A percentile compares a stretch with the other conserved stretches of the same genome.
Conservation (phyloP, 129 eudicot genomes). For the Glebionis coronaria region DNA sequence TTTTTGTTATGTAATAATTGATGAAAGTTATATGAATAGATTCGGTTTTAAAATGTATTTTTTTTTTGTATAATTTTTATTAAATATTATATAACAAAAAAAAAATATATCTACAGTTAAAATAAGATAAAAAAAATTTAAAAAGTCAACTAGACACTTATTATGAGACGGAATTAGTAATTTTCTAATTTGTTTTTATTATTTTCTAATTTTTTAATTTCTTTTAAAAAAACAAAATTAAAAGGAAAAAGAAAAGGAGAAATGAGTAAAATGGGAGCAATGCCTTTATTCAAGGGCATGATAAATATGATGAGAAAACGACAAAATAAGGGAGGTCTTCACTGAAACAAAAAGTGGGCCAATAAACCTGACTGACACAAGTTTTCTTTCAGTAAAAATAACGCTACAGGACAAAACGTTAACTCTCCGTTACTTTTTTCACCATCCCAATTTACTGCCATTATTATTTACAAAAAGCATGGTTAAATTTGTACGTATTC, state of each 20-base stretch:
- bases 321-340: conserved; percentile 18
- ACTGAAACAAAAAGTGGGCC: conserved; percentile 13
- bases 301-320: conserved; percentile 24
- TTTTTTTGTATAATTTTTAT: too few species aligned
- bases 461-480: not conserved
- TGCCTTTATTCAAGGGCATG: conserved; percentile 14
- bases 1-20: too few species aligned
- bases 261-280: conserved; percentile 6
- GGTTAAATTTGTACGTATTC: not conserved
- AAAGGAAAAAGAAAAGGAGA: not conserved
- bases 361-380: conserved; percentile 17
- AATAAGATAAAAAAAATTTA: too few species aligned
- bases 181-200: not conserved
- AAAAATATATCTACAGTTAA: too few species aligned
- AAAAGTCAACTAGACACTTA: too few species aligned
- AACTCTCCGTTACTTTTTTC: conserved; percentile 23
- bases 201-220: not conserved
- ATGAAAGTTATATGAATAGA: too few species aligned
- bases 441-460: not conserved
- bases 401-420: conserved; percentile 24
- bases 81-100: too few species aligned
- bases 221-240: not conserved
- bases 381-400: conserved; percentile 21
- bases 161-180: too few species aligned
- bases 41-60: too few species aligned